Evolutionary conservation across 257 asterid species (phyloP).

Genomic region (Solanum bulbocastanum): DNA sequence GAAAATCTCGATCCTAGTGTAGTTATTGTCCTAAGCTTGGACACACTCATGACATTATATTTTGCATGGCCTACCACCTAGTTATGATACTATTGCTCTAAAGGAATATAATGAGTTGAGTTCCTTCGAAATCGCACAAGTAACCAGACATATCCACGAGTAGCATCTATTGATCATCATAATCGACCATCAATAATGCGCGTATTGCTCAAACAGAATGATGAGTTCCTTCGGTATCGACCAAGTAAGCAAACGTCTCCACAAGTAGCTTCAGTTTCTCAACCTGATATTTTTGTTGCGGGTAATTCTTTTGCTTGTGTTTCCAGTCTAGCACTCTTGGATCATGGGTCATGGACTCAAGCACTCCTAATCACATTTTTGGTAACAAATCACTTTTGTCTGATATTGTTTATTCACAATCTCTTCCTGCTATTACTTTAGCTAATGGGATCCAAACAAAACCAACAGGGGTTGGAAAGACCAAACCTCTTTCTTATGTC

Average conservation of each 20-base stretch:
- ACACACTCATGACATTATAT: not conserved
- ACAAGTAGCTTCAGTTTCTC: not conserved
- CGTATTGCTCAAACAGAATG: not conserved
- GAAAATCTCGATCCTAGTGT: not conserved
- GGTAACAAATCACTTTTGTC: not conserved
- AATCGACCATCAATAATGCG: not conserved
- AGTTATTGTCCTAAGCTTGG: not conserved
- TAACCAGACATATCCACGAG: not conserved
- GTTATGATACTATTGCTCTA: not conserved
- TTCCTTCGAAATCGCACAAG: not conserved
- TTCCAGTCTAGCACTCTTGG: not conserved
- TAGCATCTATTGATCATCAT: not conserved
- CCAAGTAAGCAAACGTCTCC: not conserved
- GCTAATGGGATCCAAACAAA: not conserved
- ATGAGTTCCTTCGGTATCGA: not conserved
- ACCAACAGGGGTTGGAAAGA: not conserved
- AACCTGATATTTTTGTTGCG: not conserved
- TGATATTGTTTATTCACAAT: not conserved
- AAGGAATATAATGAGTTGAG: not conserved
- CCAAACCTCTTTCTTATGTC: not conserved
- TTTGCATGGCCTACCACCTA: not conserved
- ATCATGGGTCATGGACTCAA: too few species aligned
- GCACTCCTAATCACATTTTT: not conserved
- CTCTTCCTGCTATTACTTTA: not conserved
- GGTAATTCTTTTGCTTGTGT: not conserved